phyloP scores from a whole-genome alignment of 1,284 basidiomycete species.

The Irpex sp. region DNA sequence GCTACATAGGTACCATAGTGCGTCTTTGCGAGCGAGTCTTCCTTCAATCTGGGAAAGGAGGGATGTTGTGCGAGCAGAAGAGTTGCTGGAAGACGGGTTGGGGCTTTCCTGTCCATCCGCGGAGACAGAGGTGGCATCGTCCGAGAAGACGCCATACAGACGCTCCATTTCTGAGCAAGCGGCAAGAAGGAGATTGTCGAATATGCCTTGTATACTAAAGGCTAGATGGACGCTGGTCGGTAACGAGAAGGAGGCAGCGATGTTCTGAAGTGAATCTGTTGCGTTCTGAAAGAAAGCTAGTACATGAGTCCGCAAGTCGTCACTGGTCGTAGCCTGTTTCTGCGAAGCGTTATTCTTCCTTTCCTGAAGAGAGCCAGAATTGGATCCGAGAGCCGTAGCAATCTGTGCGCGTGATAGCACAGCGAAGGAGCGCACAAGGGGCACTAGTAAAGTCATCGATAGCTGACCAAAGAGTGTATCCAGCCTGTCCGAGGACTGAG shows the following conservation, averaged over 20 bases:
- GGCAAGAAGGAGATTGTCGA: slow-evolving; percentile 20
- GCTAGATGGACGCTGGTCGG: neutral
- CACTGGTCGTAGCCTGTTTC: neutral
- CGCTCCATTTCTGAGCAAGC: slow-evolving; percentile 22
- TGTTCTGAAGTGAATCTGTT: slow-evolving; percentile 12
- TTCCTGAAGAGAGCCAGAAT: neutral
- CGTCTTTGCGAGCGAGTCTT: slow-evolving; percentile 46
- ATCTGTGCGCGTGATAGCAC: slow-evolving; percentile 18
- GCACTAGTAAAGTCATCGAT: slow-evolving; percentile 20
- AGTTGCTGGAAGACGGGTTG: neutral
- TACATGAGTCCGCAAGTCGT: slow-evolving; percentile 22
- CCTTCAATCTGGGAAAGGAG: slow-evolving; percentile 25
- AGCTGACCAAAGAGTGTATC: slow-evolving; percentile 20
- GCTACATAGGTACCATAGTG: slow-evolving; percentile 52
- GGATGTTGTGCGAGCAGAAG: neutral
- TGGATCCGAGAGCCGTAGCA: slow-evolving; percentile 11
- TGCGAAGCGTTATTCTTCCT: neutral
- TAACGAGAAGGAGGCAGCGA: neutral
- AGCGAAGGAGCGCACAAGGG: slow-evolving; percentile 21
- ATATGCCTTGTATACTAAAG: slow-evolving; percentile 10
- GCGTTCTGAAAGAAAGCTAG: slow-evolving; percentile 15
- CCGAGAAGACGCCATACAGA: slow-evolving; percentile 13
- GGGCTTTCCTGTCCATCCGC: neutral
- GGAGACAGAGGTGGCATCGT: neutral
- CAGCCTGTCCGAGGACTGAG: neutral